A percentile compares a stretch with the other conserved stretches of the same genome.
Evolutionary conservation across 2,329 filamentous ascomycete genomes (phyloP).

Genomic region (Pseudocercospora cruenta): DNA sequence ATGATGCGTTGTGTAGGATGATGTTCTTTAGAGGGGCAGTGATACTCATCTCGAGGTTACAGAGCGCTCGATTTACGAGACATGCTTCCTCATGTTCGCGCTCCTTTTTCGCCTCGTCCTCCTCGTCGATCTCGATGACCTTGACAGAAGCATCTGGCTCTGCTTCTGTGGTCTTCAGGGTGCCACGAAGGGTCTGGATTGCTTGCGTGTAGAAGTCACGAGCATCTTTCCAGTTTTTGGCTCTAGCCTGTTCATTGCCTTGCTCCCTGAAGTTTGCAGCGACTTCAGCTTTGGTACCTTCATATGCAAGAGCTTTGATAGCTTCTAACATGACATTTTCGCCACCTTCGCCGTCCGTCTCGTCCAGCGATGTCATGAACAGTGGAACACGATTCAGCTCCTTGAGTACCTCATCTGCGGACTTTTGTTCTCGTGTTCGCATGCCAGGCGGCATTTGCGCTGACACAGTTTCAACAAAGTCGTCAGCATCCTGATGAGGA

Average conservation of each 20-base stretch:
- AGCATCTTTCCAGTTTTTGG: slow-evolving; percentile 76
- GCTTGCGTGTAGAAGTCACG: slow-evolving; percentile 91
- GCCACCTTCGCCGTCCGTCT: slow-evolving; percentile 57
- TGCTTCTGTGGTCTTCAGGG: slow-evolving; percentile 24
- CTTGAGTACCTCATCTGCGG: slow-evolving; percentile 62
- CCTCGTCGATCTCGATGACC: slow-evolving; percentile 58
- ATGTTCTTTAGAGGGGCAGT: slow-evolving; percentile 14
- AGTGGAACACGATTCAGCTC: slow-evolving; percentile 75
- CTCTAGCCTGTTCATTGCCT: slow-evolving; percentile 84
- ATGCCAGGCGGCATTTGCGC: slow-evolving; percentile 62
- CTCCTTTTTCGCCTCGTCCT: slow-evolving; percentile 65
- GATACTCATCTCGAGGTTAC: slow-evolving; percentile 78
- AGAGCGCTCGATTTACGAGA: slow-evolving; percentile 85
- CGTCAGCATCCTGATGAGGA: slow-evolving; percentile 21
- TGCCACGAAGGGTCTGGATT: slow-evolving; percentile 64
- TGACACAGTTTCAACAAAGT: slow-evolving; percentile 28
- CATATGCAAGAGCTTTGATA: slow-evolving; percentile 85
- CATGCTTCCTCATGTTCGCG: slow-evolving; percentile 71
- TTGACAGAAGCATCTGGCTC: slow-evolving; percentile 14
- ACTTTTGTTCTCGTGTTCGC: slow-evolving; percentile 60
- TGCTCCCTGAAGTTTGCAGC: slow-evolving; percentile 84
- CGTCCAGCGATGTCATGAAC: slow-evolving; percentile 90
- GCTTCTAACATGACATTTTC: slow-evolving; percentile 86
- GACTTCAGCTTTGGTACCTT: slow-evolving; percentile 85
- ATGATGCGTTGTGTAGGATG: slow-evolving; percentile 6